Conservation (phyloP, 441 rosid genomes). For the Croton laevigatus region DNA sequence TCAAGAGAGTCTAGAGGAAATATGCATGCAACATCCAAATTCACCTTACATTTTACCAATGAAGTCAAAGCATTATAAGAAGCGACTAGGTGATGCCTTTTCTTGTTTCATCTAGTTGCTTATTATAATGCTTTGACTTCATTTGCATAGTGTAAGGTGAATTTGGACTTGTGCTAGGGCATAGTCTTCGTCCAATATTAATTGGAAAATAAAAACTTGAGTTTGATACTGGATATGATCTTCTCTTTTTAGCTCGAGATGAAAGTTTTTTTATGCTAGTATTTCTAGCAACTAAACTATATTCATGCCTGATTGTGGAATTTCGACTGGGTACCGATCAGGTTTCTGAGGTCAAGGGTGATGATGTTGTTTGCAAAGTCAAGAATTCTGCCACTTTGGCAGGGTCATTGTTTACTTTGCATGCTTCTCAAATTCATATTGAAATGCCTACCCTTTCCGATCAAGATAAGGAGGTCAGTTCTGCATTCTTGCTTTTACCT, state of each 20-base stretch:
- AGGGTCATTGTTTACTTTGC: constrained; percentile 82
- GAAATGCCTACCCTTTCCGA: constrained; percentile 87
- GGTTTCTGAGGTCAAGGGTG: constrained; percentile 85
- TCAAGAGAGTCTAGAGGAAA: background rate
- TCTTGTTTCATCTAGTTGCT: background rate
- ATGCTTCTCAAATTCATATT: constrained; percentile 82
- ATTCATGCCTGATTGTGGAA: constrained; percentile 9
- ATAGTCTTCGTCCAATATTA: background rate
- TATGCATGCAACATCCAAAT: too few relatives aligned
- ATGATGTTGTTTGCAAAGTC: constrained; percentile 77
- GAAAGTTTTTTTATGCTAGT: background rate
- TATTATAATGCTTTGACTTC: background rate
- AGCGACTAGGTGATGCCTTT: too few relatives aligned
- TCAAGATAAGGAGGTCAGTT: constrained; percentile 81
- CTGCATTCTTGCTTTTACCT: constrained; percentile 15
- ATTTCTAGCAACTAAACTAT: background rate
- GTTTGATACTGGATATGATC: background rate
- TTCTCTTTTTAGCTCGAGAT: background rate
- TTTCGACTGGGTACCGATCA: constrained; percentile 30
- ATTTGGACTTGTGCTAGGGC: background rate
- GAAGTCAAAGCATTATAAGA: too few relatives aligned
- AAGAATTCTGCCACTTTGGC: constrained; percentile 89
- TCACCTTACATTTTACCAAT: too few relatives aligned
- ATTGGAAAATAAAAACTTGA: background rate
- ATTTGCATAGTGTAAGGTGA: background rate